Evolutionary conservation across 2,329 filamentous ascomycete species (phyloP).

Genomic region (Sordariomycetes sp.): DNA sequence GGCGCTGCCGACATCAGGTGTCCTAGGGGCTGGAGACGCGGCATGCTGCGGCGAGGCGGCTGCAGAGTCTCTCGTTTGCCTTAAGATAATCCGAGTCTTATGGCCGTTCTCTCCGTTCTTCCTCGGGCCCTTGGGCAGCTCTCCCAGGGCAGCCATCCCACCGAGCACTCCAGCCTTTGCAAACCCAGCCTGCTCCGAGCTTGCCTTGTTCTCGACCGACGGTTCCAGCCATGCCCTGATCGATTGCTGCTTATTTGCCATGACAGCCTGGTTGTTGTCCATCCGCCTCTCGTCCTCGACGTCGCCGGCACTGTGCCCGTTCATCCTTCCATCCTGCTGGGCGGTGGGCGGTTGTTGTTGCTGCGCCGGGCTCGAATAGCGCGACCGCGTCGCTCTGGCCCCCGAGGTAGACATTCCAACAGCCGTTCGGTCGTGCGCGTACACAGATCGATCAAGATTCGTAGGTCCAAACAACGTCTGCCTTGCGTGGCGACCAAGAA

Average conservation of each 20-base stretch:
- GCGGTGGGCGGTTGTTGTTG: too few species aligned
- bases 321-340: constrained; percentile 8
- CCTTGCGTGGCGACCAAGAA: too few species aligned
- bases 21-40: neutral
- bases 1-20: neutral
- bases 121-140: constrained; percentile 52
- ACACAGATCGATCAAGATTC: too few species aligned
- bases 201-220: constrained; percentile 51
- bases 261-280: constrained; percentile 35
- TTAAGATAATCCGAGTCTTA: constrained; percentile 39
- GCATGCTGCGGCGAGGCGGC: too few species aligned
- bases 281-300: constrained; percentile 7
- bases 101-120: too few species aligned
- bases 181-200: constrained; percentile 71
- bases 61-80: too few species aligned
- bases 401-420: too few species aligned
- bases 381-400: constrained; percentile 44
- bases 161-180: constrained; percentile 67
- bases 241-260: too few species aligned
- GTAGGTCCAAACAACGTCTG: too few species aligned
- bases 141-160: constrained; percentile 75
- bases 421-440: too few species aligned
- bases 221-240: constrained; percentile 56
- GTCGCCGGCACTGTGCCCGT: constrained; percentile 10
- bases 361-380: constrained; percentile 45